Evolutionary conservation across 371 early-diverging fungal species (phyloP), one percentile per base, ranked within the genome.

Genomic region (Rhizopus stolonifer): DNA sequence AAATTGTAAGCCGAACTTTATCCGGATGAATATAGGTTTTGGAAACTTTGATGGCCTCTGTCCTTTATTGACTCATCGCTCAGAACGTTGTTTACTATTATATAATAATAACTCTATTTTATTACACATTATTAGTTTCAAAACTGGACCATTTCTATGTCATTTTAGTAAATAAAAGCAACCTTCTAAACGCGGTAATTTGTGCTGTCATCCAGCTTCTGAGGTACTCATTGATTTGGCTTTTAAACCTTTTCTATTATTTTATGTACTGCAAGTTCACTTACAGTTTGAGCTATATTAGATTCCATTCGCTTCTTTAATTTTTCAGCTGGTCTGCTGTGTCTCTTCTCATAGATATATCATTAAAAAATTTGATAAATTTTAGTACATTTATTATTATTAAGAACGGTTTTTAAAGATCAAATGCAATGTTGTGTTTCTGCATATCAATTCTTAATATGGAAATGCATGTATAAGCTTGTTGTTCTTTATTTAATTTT

Each of bases 1-100:
- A 43, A 43, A 43, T 43, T 43, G 43, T 43, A 43, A 43, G 22
- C 43, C 22, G 43, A 43, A 43, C 43, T 43, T 43, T 43, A 21
- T 43, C 19, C 22, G 43, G 43, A 43, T 21, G 21, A 3, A 43
- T 7, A 22, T 43, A 22, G 14, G 43, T 43, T 43, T 43, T 43
- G 43, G 3, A 43, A 43, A 43, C 22, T 43, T 21, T 43, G 43
- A 43, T 43, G 43, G 22, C 22, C 43, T 43, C 10, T 43, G 22
- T 0, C 43, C 3, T 21, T 22, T 43, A 43, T 43, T 22, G 1
- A 43, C 23, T 43, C 43, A 22, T 43, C 2, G 43, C 43, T 22
- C 43, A 21, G 43, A 43, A 43, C 43, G 43, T 43, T 43, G 43
- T 43, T 43, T 40, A 40, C 19, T 43, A 14, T 43, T 43, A 14